Conservation (phyloP, 495 filamentous ascomycete genomes). For the Chaetomidium leptoderma region DNA sequence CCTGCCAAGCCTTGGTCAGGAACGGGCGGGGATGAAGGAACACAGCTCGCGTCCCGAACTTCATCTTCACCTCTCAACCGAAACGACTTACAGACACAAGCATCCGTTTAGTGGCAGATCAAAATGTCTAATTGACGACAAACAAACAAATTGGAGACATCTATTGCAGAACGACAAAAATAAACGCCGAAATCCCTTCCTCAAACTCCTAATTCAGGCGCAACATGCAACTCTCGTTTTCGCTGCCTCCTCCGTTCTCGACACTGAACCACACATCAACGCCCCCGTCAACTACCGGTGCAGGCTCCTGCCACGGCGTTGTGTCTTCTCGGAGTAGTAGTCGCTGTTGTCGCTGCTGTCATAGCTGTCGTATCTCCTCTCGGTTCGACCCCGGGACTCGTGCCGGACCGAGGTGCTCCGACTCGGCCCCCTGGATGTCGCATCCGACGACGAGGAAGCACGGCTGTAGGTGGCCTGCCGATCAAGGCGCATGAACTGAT, state of each 20-base stretch:
- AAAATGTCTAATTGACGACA: no score
- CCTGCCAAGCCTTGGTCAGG: no score
- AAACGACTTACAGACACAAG: no score
- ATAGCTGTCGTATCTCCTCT: constrained; percentile 14
- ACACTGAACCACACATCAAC: not conserved
- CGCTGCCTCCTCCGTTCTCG: not conserved
- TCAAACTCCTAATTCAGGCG: not conserved
- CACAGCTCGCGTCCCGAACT: no score
- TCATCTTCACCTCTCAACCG: not conserved
- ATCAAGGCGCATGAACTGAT: constrained; percentile 20
- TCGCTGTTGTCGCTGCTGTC: constrained; percentile 16
- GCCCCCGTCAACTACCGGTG: constrained; percentile 2
- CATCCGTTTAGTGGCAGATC: no score
- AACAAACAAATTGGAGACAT: no score
- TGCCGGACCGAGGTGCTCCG: constrained; percentile 14
- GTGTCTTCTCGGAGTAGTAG: constrained; percentile 20
- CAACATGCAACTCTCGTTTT: no score
- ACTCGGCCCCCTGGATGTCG: constrained; percentile 4
- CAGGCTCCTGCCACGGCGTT: constrained; percentile 11
- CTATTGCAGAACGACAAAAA: no score
- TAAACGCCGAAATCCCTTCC: not conserved
- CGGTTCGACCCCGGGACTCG: constrained; percentile 1
- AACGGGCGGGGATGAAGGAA: no score
- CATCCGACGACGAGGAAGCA: constrained; percentile 3
- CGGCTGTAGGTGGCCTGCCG: constrained; percentile 17